phyloP scores from a whole-genome alignment of 176 grass and related monocot genomes.

The Poa annua region DNA sequence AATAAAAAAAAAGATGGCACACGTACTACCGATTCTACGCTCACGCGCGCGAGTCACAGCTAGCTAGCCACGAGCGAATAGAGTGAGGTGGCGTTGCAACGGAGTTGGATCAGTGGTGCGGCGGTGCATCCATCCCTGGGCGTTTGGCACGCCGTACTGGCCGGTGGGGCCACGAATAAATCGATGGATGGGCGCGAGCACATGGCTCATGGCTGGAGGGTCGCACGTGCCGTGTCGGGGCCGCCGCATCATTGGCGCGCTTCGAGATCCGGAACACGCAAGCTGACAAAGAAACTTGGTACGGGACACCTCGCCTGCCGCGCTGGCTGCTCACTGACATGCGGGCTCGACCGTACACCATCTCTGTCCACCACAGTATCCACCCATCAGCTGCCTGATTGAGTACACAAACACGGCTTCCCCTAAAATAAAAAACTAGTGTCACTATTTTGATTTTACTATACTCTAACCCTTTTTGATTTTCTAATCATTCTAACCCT shows the following conservation, averaged over 20 bases:
- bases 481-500: no score
- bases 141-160: neutral
- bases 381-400: neutral
- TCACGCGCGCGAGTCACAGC: no score
- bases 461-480: no score
- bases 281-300: constrained; percentile 17
- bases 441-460: no score
- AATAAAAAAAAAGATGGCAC: constrained; percentile 35
- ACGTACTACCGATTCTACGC: neutral
- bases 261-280: constrained; percentile 50
- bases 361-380: neutral
- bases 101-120: neutral
- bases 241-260: constrained; percentile 31
- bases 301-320: neutral
- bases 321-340: constrained; percentile 29
- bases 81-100: neutral
- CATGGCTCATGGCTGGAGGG: constrained; percentile 53
- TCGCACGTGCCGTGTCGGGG: constrained; percentile 75
- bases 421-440: no score
- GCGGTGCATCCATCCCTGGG: no score
- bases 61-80: neutral
- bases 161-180: constrained; percentile 22
- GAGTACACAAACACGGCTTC: neutral
- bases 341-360: constrained; percentile 1
- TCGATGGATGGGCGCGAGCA: constrained; percentile 9